Evolutionary conservation across 2,329 filamentous ascomycete species (phyloP).

Genomic region (Sporothrix dimorphospora): DNA sequence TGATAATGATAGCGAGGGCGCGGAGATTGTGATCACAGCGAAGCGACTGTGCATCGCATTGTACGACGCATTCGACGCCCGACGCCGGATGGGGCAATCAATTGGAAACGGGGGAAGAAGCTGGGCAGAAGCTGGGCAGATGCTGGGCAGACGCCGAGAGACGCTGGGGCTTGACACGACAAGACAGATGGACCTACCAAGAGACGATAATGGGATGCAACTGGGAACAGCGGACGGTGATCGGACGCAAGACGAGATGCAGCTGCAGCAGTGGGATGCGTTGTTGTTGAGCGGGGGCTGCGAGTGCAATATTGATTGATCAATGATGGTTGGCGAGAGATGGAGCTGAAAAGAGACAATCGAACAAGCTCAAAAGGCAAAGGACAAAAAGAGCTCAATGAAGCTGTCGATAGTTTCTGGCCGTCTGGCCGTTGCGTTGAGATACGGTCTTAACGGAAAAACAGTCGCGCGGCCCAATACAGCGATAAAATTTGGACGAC

Average conservation of each 20-base stretch:
- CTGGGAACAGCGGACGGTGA: neutral
- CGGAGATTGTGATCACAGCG: neutral
- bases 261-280: neutral
- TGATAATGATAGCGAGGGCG: neutral
- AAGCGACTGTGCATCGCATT: conserved; percentile 10
- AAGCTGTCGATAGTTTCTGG: neutral
- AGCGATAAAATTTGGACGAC: neutral
- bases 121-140: neutral
- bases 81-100: conserved; percentile 15
- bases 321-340: neutral
- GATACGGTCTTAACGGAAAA: neutral
- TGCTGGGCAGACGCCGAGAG: neutral
- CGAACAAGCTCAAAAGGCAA: too few relatives aligned
- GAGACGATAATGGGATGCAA: neutral
- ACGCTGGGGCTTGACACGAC: neutral
- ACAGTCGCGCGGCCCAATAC: neutral
- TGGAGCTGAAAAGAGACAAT: neutral
- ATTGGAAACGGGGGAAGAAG: neutral
- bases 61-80: conserved; percentile 6
- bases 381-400: neutral
- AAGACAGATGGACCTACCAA: neutral
- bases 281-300: too few relatives aligned
- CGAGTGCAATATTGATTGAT: neutral
- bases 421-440: neutral
- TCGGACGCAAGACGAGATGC: conserved; percentile 13